Percentiles rank a stretch among this genome's conserved stretches.
phyloP scores from a whole-genome alignment of 352 stramenopile species.

The Thraustochytrium striatum region DNA sequence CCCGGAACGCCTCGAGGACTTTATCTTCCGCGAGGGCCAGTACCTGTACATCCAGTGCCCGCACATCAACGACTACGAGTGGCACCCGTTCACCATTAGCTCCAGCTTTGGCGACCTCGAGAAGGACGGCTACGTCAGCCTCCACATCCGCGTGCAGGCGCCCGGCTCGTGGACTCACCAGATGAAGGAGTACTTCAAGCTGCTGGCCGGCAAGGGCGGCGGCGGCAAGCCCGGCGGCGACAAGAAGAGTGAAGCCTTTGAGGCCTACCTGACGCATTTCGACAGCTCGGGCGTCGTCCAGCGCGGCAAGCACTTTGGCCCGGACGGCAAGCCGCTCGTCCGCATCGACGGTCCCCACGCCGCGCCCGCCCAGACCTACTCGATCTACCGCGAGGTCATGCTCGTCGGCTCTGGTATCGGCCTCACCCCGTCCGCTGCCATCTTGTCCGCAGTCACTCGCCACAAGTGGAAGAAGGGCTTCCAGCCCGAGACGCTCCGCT shows the following conservation, averaged over 20 bases:
- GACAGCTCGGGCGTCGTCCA: constrained; percentile 53
- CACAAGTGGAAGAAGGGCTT: constrained; percentile 61
- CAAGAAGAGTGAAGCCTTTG: neutral
- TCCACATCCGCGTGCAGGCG: constrained; percentile 58
- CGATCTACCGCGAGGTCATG: constrained; percentile 56
- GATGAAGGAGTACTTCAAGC: constrained; percentile 59
- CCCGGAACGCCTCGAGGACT: constrained; percentile 55
- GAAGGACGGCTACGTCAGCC: constrained; percentile 53
- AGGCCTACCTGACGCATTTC: constrained; percentile 34
- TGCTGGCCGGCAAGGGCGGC: constrained; percentile 41
- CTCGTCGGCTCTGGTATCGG: constrained; percentile 58
- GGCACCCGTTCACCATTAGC: constrained; percentile 61
- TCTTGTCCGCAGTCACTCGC: constrained; percentile 53
- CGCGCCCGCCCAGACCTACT: constrained; percentile 56
- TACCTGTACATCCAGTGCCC: constrained; percentile 57
- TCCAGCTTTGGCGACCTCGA: constrained; percentile 52
- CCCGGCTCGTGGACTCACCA: constrained; percentile 53
- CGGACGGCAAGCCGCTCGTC: constrained; percentile 56
- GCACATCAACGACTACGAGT: constrained; percentile 53
- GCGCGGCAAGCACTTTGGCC: constrained; percentile 51
- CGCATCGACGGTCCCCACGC: constrained; percentile 56
- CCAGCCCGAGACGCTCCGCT: constrained; percentile 57
- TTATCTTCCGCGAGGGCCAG: constrained; percentile 57
- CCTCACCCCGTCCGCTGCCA: constrained; percentile 54
- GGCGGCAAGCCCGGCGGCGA: neutral